Conservation (phyloP, 2,329 filamentous ascomycete species). For the Allantophomopsis cytisporea region DNA sequence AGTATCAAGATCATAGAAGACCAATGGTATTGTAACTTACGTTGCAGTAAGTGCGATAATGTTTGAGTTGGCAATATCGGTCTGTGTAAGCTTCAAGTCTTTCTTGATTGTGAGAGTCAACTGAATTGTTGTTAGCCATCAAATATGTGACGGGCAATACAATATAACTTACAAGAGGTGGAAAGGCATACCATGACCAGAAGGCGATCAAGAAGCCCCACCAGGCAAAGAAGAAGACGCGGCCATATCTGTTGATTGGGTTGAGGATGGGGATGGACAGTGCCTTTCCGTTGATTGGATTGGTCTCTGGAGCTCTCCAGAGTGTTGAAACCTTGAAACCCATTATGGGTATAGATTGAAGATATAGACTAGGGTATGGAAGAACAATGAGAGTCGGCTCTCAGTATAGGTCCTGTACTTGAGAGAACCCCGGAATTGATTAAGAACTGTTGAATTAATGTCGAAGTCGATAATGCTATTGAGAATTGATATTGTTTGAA, state of each 20-base stretch:
- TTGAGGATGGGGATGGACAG: conserved; percentile 67
- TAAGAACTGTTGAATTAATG: too few species aligned
- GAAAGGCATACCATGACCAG: conserved; percentile 69
- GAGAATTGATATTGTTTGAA: too few species aligned
- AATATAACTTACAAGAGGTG: conserved; percentile 51
- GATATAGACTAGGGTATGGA: too few species aligned
- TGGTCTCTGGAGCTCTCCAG: conserved; percentile 49
- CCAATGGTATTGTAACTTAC: conserved; percentile 21
- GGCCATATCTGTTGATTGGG: conserved; percentile 60
- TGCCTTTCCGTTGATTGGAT: conserved; percentile 72
- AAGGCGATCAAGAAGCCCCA: conserved; percentile 75
- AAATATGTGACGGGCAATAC: too few species aligned
- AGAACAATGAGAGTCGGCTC: too few species aligned
- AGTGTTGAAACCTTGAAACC: conserved; percentile 10
- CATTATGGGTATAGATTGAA: conserved; percentile 1
- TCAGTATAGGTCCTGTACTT: too few species aligned
- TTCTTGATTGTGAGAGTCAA: conserved; percentile 63
- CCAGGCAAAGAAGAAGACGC: conserved; percentile 81
- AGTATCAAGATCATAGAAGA: conserved; percentile 2
- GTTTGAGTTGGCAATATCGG: conserved; percentile 74
- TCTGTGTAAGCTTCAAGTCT: conserved; percentile 55
- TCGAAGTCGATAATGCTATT: too few species aligned
- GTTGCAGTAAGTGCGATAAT: conserved; percentile 65
- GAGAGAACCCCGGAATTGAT: too few species aligned
- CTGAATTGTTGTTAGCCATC: conserved; percentile 17